Percentiles rank a stretch among this genome's conserved stretches.
phyloP scores from a whole-genome alignment of 1,284 basidiomycete genomes.

The Thecaphora thlaspeos region DNA sequence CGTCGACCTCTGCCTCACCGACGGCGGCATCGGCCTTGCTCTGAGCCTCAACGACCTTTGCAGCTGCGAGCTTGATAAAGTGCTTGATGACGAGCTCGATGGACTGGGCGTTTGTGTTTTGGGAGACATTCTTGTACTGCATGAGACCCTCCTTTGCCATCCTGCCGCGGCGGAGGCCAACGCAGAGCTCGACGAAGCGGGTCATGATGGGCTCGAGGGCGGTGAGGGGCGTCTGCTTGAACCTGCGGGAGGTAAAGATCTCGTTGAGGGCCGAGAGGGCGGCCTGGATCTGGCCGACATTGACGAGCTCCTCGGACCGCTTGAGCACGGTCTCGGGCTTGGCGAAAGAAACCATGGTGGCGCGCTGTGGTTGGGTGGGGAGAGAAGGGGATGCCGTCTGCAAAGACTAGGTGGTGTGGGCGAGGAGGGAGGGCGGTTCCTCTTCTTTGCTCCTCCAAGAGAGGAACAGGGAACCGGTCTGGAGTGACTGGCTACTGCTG shows the following conservation, averaged over 20 bases:
- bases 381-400: slow-evolving; percentile 25
- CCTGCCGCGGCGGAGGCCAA: slow-evolving; percentile 88
- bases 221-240: slow-evolving; percentile 83
- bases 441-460: too few species aligned
- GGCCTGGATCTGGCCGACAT: slow-evolving; percentile 82
- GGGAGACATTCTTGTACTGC: slow-evolving; percentile 74
- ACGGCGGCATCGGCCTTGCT: slow-evolving; percentile 55
- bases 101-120: slow-evolving; percentile 84
- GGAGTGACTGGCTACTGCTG: too few species aligned
- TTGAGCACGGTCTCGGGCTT: slow-evolving; percentile 87
- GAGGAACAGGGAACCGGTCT: too few species aligned
- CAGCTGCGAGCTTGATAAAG: slow-evolving; percentile 84
- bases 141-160: slow-evolving; percentile 87
- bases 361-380: neutral
- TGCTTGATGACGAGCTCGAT: slow-evolving; percentile 89
- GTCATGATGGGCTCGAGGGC: slow-evolving; percentile 94
- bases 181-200: slow-evolving; percentile 86
- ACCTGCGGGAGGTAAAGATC: slow-evolving; percentile 90
- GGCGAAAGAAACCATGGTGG: slow-evolving; percentile 72
- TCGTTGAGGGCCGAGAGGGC: slow-evolving; percentile 85
- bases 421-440: too few species aligned
- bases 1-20: slow-evolving; percentile 59
- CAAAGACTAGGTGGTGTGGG: slow-evolving; percentile 7
- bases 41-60: slow-evolving; percentile 63
- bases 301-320: slow-evolving; percentile 85